Evolutionary conservation across 1,139 yeast genomes (phyloP).

Genomic region (Blastobotrys capitulatus): DNA sequence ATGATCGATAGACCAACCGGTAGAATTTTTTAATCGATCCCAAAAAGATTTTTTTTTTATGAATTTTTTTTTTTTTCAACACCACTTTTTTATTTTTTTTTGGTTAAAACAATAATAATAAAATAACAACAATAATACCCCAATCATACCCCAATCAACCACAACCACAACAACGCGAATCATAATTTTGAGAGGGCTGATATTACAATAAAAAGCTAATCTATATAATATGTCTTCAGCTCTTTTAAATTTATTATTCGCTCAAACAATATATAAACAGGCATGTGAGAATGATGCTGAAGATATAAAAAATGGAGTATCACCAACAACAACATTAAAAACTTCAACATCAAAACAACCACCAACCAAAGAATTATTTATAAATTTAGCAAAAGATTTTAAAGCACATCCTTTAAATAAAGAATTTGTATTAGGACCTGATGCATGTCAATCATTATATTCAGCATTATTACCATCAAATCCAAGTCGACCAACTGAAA

Average conservation of each 20-base stretch:
- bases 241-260: constrained; percentile 28
- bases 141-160: no score
- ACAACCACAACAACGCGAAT: no score
- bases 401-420: constrained; percentile 27
- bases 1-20: no score
- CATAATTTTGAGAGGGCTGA: no score
- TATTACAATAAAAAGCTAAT: no score
- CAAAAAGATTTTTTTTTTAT: no score
- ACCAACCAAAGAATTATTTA: constrained; percentile 17
- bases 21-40: no score
- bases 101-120: no score
- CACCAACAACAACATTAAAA: constrained; percentile 3
- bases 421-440: constrained; percentile 26
- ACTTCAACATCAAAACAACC: background rate
- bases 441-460: constrained; percentile 26
- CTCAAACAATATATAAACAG: constrained; percentile 30
- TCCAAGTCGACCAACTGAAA: constrained; percentile 24
- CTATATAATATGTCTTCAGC: constrained; percentile 29
- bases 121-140: no score
- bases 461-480: constrained; percentile 25
- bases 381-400: constrained; percentile 23
- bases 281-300: constrained; percentile 23
- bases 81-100: no score
- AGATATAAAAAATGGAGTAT: constrained; percentile 3
- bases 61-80: no score